Conservation (phyloP, 148 eudicot species). For the Oxyria digyna region DNA sequence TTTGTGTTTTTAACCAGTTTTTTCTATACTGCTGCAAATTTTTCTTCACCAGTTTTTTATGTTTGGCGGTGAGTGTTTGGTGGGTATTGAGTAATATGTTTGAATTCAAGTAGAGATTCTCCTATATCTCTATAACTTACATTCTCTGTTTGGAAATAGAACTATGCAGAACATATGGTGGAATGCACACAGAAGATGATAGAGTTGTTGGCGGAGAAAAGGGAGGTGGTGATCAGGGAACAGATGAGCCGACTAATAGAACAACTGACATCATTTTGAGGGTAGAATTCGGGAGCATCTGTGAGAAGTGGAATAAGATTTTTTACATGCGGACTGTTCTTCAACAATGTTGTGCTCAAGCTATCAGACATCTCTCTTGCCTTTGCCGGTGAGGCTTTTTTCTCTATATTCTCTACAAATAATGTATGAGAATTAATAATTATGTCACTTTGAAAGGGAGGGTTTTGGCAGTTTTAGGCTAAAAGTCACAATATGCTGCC, state of each 20-base stretch:
- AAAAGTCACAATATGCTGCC: too few relatives aligned
- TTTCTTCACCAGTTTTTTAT: too few relatives aligned
- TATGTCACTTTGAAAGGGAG: too few relatives aligned
- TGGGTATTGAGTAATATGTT: too few relatives aligned
- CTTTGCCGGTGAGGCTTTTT: constrained; percentile 47
- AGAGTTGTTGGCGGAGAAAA: constrained; percentile 26
- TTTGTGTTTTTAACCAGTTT: too few relatives aligned
- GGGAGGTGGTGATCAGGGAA: constrained; percentile 76
- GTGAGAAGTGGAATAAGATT: constrained; percentile 73
- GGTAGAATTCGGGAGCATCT: constrained; percentile 67
- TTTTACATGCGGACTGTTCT: constrained; percentile 45
- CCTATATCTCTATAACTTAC: too few relatives aligned
- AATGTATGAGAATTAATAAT: too few relatives aligned
- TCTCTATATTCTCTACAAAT: too few relatives aligned
- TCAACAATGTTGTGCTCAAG: constrained; percentile 71
- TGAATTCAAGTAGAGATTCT: too few relatives aligned
- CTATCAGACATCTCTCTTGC: constrained; percentile 69
- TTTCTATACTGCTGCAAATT: too few relatives aligned
- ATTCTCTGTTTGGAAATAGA: constrained; percentile 24
- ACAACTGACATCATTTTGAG: constrained; percentile 79
- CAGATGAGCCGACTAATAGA: constrained; percentile 51
- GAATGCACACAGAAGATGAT: constrained; percentile 65
- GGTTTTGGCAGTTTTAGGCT: too few relatives aligned
- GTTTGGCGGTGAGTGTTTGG: too few relatives aligned
- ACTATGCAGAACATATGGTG: constrained; percentile 73